phyloP scores from a whole-genome alignment of 805 yeast genomes.

The Clavispora asparagi region DNA sequence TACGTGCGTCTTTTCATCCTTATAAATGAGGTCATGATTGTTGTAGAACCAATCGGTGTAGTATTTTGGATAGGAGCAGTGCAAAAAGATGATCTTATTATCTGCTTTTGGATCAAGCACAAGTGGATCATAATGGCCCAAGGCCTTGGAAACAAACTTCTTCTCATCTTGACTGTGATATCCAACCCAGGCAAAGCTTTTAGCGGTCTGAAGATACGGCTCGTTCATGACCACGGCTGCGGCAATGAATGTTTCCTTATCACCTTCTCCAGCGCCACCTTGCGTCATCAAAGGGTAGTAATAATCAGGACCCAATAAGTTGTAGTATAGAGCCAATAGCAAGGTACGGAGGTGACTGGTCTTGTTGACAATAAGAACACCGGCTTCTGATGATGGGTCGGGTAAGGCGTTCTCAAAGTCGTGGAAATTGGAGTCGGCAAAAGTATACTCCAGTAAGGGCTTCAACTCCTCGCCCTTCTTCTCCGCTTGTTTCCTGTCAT shows the following conservation, averaged over 20 bases:
- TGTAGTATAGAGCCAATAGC: constrained; percentile 58
- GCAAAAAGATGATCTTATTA: constrained; percentile 42
- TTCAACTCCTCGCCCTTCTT: constrained; percentile 25
- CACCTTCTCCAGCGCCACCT: constrained; percentile 76
- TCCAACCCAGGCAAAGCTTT: constrained; percentile 37
- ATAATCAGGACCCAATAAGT: constrained; percentile 57
- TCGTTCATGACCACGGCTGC: constrained; percentile 52
- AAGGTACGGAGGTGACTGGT: constrained; percentile 53
- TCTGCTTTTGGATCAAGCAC: constrained; percentile 7
- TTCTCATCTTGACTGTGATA: constrained; percentile 27
- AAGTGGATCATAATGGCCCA: constrained; percentile 38
- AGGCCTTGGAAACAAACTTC: constrained; percentile 21
- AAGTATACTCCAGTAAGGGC: constrained; percentile 19
- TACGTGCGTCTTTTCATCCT: constrained; percentile 27
- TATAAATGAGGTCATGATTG: constrained; percentile 28
- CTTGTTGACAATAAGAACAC: constrained; percentile 61
- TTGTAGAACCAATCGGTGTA: constrained; percentile 20
- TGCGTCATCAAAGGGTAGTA: constrained; percentile 67
- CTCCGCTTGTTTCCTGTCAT: constrained; percentile 31
- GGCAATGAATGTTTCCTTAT: constrained; percentile 69
- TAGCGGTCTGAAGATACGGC: constrained; percentile 51
- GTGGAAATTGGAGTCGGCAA: constrained; percentile 43
- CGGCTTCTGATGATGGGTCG: constrained; percentile 66
- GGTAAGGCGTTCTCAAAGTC: constrained; percentile 61
- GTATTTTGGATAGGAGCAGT: constrained; percentile 54